These are phyloP conservation scores for Nakataea oryzae DNA, from an alignment of 2,329 filamentous ascomycete species.

Conservation along the genomic window DNA sequence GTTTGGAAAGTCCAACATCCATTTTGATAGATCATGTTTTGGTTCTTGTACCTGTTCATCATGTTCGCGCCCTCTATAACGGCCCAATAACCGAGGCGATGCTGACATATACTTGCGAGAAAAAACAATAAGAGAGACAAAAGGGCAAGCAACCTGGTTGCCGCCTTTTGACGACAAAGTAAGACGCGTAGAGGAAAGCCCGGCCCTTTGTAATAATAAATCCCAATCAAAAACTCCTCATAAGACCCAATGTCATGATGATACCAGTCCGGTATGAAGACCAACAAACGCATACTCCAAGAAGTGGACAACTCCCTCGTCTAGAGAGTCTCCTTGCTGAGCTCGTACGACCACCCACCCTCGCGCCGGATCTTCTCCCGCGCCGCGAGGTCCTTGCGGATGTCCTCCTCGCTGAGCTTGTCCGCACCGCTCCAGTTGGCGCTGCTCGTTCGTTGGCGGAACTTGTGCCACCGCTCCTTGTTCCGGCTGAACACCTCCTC, in stretches of 20 bases:
- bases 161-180: background rate
- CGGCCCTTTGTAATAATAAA: background rate
- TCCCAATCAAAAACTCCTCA: background rate
- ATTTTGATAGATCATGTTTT: background rate
- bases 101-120: too few relatives aligned
- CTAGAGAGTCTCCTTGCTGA: conserved; percentile 25
- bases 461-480: conserved; percentile 76
- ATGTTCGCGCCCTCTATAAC: background rate
- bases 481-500: conserved; percentile 92
- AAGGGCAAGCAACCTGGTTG: background rate
- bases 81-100: too few relatives aligned
- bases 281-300: background rate
- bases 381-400: conserved; percentile 67
- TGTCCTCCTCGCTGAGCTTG: conserved; percentile 76
- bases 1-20: background rate
- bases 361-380: conserved; percentile 71
- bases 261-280: background rate
- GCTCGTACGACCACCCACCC: conserved; percentile 73
- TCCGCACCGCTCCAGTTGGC: conserved; percentile 89
- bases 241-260: background rate
- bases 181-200: background rate
- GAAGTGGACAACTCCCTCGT: background rate
- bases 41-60: background rate
- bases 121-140: background rate
- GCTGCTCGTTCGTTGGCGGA: conserved; percentile 82